Evolutionary conservation across 2,329 filamentous ascomycete genomes (phyloP).

Genomic region (Teratosphaeriaceae sp.): DNA sequence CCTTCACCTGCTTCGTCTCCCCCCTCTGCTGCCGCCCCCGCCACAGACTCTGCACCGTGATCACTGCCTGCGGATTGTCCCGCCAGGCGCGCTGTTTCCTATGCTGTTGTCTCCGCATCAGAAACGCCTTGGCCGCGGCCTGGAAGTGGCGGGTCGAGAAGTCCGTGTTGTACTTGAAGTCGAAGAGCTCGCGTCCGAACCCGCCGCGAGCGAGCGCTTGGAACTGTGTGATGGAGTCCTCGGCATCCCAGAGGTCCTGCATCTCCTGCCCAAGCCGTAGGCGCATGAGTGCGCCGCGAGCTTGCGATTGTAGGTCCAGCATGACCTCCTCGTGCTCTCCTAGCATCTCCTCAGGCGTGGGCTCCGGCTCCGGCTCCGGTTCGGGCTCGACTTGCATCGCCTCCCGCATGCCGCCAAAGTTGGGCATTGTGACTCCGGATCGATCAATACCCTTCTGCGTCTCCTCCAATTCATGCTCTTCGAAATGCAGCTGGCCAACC

Average conservation of each 20-base stretch:
- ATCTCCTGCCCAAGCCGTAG: slow-evolving; percentile 73
- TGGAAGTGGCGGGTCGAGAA: slow-evolving; percentile 74
- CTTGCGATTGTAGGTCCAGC: slow-evolving; percentile 77
- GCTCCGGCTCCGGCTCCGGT: slow-evolving; percentile 55
- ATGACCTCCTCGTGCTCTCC: slow-evolving; percentile 67
- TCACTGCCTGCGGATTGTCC: slow-evolving; percentile 59
- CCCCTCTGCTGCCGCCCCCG: slow-evolving; percentile 54
- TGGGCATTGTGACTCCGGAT: slow-evolving; percentile 90
- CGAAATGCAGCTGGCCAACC: slow-evolving; percentile 92
- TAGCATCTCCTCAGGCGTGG: slow-evolving; percentile 84
- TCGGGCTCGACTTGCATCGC: slow-evolving; percentile 84
- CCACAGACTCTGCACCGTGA: slow-evolving; percentile 76
- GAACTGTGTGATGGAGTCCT: slow-evolving; percentile 69
- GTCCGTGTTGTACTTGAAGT: slow-evolving; percentile 77
- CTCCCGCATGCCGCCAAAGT: slow-evolving; percentile 94
- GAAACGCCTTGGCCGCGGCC: slow-evolving; percentile 67
- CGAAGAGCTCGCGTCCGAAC: slow-evolving; percentile 74
- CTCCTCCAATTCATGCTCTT: slow-evolving; percentile 93
- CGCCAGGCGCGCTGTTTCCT: slow-evolving; percentile 63
- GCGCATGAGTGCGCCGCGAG: slow-evolving; percentile 72
- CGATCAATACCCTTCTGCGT: slow-evolving; percentile 97
- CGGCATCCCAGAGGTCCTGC: slow-evolving; percentile 83
- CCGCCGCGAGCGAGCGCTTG: slow-evolving; percentile 85
- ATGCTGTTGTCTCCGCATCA: slow-evolving; percentile 59
- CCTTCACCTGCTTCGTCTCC: slow-evolving; percentile 42